Evolutionary conservation across 1,284 basidiomycete genomes (phyloP).

Genomic region (Puccinia horiana): DNA sequence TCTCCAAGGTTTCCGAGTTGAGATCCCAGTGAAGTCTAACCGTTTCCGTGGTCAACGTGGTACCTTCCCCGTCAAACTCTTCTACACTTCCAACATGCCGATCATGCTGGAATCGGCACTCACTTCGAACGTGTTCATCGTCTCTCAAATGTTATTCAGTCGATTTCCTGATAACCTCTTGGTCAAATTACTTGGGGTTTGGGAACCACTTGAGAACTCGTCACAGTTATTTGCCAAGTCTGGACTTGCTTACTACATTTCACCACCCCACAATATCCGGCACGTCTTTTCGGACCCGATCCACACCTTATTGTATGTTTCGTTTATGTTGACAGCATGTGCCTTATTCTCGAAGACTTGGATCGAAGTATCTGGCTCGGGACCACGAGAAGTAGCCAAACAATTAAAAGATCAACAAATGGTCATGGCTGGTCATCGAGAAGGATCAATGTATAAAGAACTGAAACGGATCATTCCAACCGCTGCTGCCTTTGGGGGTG

Average conservation of each 20-base stretch:
- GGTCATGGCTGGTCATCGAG: conserved; percentile 97
- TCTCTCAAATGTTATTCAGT: conserved; percentile 89
- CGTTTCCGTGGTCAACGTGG: conserved; percentile 92
- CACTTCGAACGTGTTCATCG: conserved; percentile 91
- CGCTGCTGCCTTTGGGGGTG: conserved; percentile 94
- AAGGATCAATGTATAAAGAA: conserved; percentile 98
- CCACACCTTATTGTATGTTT: conserved; percentile 87
- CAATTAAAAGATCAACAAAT: conserved; percentile 98
- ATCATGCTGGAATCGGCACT: conserved; percentile 98
- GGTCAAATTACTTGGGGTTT: conserved; percentile 85
- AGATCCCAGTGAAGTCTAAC: conserved; percentile 97
- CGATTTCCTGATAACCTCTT: conserved; percentile 90
- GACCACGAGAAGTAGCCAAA: conserved; percentile 92
- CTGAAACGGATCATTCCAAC: conserved; percentile 96
- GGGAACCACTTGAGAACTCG: conserved; percentile 95
- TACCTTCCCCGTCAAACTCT: conserved; percentile 94
- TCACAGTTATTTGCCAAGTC: conserved; percentile 83
- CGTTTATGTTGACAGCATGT: conserved; percentile 89
- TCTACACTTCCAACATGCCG: conserved; percentile 99
- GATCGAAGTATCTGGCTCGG: conserved; percentile 96
- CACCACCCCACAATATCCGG: conserved; percentile 85
- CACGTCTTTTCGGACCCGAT: conserved; percentile 86
- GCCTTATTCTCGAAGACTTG: conserved; percentile 98
- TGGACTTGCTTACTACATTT: conserved; percentile 98
- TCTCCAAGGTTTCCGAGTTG: conserved; percentile 96